Evolutionary conservation across 2,329 filamentous ascomycete genomes (phyloP), one percentile per base, ranked within the genome.

Genomic region (Alternaria triticimaculans): DNA sequence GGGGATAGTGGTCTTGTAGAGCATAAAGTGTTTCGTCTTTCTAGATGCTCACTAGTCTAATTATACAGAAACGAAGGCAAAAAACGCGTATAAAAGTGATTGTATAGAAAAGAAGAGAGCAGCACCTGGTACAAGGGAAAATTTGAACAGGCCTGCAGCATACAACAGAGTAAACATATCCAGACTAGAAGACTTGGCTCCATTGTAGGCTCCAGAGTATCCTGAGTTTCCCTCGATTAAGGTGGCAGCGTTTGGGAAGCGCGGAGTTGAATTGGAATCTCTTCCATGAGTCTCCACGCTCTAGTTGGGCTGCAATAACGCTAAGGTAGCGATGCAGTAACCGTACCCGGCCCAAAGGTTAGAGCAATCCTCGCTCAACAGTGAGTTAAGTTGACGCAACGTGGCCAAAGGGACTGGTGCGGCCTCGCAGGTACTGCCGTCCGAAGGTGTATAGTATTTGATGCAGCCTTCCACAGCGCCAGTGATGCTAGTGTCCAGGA

Each of bases 301-400:
- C 9, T 41, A 10, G 37, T 7, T 41, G 37, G 15, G n/a, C 37
- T 2, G 4, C 37, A 8, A 18, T 18, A 14, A 51, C 18, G 18
- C 11, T 51, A 14, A 51, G n/a, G 21, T 26, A 55, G 33, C 63
- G 54, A 77, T 69, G 63, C 80, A 82, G 68, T 81, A 80, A 44
- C 69, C 67, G 57, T 78, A 80, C 7, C 73, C 78, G 30, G 72
- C 63, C 79, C 78, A 80, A 20, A 82, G 69, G 65, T 82, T 82
- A 44, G 60, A 68, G 70, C 79, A 82, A 41, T 69, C 57, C 1
- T 62, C 56, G 55, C 78, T 66, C 8, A 82, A 58, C 23, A 70
- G 48, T 21, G 70, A 58, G 66, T 82, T 82, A 59, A 74, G 76
- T 25, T 54, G 20, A 26, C 55, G 63, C 41, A 82, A 72, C 15